These are phyloP conservation scores for Deinandra increscens DNA, from an alignment of 129 eudicot genomes.

Conservation along the genomic window DNA sequence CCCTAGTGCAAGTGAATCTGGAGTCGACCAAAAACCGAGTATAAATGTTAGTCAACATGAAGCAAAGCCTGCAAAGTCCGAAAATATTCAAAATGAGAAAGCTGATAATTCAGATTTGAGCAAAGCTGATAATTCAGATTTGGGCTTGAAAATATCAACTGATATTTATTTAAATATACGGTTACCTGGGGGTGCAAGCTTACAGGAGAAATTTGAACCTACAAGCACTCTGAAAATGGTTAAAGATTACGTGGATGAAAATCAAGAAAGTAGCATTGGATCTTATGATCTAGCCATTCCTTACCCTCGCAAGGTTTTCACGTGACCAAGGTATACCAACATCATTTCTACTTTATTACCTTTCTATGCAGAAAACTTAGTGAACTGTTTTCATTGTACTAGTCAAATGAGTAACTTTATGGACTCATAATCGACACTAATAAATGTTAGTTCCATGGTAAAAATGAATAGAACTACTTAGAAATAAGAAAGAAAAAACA, in stretches of 20 bases:
- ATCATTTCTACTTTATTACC: neutral
- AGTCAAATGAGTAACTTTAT: slow-evolving; percentile 7
- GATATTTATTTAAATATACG: slow-evolving; percentile 68
- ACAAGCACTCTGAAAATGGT: slow-evolving; percentile 60
- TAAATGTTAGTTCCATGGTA: no score
- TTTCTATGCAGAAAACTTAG: neutral
- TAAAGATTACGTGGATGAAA: slow-evolving; percentile 57
- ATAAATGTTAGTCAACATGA: slow-evolving; percentile 21
- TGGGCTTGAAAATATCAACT: slow-evolving; percentile 35
- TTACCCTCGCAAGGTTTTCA: slow-evolving; percentile 85
- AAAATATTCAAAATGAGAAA: slow-evolving; percentile 30
- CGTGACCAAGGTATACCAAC: slow-evolving; percentile 51
- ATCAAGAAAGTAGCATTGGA: slow-evolving; percentile 46
- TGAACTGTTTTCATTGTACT: neutral
- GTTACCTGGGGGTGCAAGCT: slow-evolving; percentile 60
- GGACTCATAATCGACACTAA: neutral
- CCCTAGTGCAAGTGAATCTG: slow-evolving; percentile 17
- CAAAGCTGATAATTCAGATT: slow-evolving; percentile 33
- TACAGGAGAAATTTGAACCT: slow-evolving; percentile 64
- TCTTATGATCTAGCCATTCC: slow-evolving; percentile 81
- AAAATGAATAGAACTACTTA: neutral
- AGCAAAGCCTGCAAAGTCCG: slow-evolving; percentile 26
- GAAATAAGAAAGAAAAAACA: neutral
- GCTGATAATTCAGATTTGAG: slow-evolving; percentile 34
- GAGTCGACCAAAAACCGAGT: slow-evolving; percentile 19